Evolutionary conservation across 805 yeast genomes (phyloP), one percentile per base, ranked within the genome.

Genomic region (Saccharomycopsis fodiens): DNA sequence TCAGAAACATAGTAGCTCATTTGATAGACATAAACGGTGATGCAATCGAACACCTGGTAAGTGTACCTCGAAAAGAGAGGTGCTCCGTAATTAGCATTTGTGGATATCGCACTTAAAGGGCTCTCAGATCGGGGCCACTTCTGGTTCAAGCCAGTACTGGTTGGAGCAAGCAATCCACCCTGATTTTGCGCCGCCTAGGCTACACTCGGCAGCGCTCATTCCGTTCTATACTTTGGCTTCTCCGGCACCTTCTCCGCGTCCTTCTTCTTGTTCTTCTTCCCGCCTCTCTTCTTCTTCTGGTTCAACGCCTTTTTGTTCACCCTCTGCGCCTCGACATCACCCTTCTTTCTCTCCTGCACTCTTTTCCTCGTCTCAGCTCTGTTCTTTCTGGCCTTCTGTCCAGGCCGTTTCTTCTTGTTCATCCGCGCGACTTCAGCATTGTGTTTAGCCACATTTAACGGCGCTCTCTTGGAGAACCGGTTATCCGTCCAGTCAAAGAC

Each of bases 211-310:
- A n/a, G n/a, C n/a, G n/a, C 35, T 17, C 23, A 47, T 29, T 47
- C 51, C 1, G 51, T 47, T 40, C 39, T 39, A 21, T 39, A 47
- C 30, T 36, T 47, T 19, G 43, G 43, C 44, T 39, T 41, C 22
- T 31, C 41, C 5, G 43, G 8, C n/a, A 41, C 16, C 12, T 36
- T 36, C 15, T 13, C 41, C 16, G 20, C 32, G 8, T 8, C 29
- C 30, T 43, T 47, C 46, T 48, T 48, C 32, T 44, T 48, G 23
- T 50, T 50, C 42, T 50, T 50, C 38, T 50, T 50, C 12, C 53
- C 53, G 7, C 53, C 53, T 32, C 53, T 36, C 30, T 50, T 50
- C 39, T 46, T 50, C 47, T 50, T 50, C 35, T 50, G 53, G 22
- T 36, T 41, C 16, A 48, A 20, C 4, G 36, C 3, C 27, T 38